phyloP scores from a whole-genome alignment of 768 basidiomycete genomes.

The Auricularia sp. region DNA sequence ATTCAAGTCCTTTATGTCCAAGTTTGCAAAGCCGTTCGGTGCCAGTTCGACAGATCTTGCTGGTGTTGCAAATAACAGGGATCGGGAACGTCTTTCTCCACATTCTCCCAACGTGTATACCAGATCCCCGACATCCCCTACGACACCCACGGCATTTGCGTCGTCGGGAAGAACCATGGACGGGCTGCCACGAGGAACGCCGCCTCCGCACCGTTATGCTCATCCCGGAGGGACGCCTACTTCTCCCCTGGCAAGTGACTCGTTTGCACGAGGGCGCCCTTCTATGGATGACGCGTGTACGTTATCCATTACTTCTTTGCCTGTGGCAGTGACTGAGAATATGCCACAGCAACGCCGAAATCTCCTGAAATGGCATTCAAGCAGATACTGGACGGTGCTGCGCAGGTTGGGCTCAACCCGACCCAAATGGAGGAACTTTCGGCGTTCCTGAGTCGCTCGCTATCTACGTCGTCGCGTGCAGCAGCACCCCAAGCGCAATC shows the following conservation, averaged over 20 bases:
- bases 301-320: neutral
- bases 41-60: neutral
- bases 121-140: conserved; percentile 4
- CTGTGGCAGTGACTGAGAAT: neutral
- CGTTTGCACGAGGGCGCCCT: neutral
- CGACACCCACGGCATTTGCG: conserved; percentile 1
- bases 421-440: conserved; percentile 38
- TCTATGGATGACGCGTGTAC: neutral
- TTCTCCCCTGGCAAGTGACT: neutral
- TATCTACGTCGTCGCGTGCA: conserved; percentile 31
- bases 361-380: conserved; percentile 40
- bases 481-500: conserved; percentile 23
- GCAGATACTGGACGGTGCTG: conserved; percentile 69
- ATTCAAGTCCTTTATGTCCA: conserved; percentile 71
- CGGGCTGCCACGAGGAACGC: neutral
- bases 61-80: conserved; percentile 5
- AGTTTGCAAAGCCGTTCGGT: conserved; percentile 29
- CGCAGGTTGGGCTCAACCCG: conserved; percentile 65
- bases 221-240: conserved; percentile 13
- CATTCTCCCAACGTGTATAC: conserved; percentile 21
- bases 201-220: conserved; percentile 7
- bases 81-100: conserved; percentile 26
- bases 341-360: neutral
- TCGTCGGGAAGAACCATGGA: neutral
- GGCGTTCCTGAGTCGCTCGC: conserved; percentile 61